These are phyloP conservation scores for Giardia muris DNA, from an alignment of 208 protist genomes.

Conservation along the genomic window DNA sequence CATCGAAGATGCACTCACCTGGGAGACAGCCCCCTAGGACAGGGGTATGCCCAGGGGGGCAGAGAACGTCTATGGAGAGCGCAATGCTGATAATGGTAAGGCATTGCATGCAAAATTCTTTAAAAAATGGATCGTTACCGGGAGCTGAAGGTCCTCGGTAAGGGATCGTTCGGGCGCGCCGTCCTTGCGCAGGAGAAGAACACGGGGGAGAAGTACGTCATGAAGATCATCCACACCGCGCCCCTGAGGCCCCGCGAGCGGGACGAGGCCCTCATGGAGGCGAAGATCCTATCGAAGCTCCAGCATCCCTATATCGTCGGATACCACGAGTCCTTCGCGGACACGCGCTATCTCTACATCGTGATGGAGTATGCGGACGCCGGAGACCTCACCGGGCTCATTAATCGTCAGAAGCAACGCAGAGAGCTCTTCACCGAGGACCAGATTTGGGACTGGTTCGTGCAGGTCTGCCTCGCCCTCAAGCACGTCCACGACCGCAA, in stretches of 20 bases:
- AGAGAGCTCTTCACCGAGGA: conserved; percentile 42
- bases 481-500: conserved; percentile 51
- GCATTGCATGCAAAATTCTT: neutral
- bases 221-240: conserved; percentile 27
- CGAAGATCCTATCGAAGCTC: conserved; percentile 30
- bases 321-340: conserved; percentile 35
- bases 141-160: conserved; percentile 14
- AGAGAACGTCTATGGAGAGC: too few species aligned
- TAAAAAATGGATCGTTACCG: conserved; percentile 19
- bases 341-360: conserved; percentile 25
- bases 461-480: conserved; percentile 50
- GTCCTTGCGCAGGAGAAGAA: conserved; percentile 6
- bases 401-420: neutral
- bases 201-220: conserved; percentile 21
- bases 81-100: too few species aligned
- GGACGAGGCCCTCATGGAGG: conserved; percentile 20
- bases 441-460: conserved; percentile 46
- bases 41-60: too few species aligned
- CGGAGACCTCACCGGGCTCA: conserved; percentile 27
- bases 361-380: conserved; percentile 41
- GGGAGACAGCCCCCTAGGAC: neutral
- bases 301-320: conserved; percentile 34
- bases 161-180: conserved; percentile 28
- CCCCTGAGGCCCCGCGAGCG: conserved; percentile 23
- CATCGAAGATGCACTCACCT: neutral